Evolutionary conservation across 208 protist genomes (phyloP).

Genomic region (Trypanosoma lewisi): DNA sequence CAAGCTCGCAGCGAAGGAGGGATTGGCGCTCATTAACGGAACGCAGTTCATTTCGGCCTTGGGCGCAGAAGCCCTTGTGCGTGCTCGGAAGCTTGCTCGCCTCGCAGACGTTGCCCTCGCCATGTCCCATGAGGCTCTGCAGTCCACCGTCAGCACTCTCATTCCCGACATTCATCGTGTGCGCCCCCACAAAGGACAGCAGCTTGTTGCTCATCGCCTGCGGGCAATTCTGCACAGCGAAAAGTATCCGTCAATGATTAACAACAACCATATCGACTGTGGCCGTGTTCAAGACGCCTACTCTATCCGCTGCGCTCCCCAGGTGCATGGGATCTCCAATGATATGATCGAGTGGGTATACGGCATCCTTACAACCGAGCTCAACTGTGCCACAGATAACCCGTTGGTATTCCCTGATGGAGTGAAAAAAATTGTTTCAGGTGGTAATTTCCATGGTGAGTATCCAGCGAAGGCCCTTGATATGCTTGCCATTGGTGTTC

Average conservation of each 20-base stretch:
- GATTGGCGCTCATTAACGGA: slow-evolving; percentile 91
- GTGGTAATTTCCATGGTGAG: slow-evolving; percentile 93
- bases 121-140: slow-evolving; percentile 77
- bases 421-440: slow-evolving; percentile 49
- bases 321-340: slow-evolving; percentile 72
- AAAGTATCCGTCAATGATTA: slow-evolving; percentile 53
- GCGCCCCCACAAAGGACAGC: slow-evolving; percentile 43
- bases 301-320: slow-evolving; percentile 86
- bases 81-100: slow-evolving; percentile 24
- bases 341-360: slow-evolving; percentile 77
- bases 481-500: slow-evolving; percentile 49
- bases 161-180: slow-evolving; percentile 34
- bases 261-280: slow-evolving; percentile 48
- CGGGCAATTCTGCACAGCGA: slow-evolving; percentile 30
- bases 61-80: slow-evolving; percentile 53
- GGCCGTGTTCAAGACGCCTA: slow-evolving; percentile 87
- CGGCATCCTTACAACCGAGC: slow-evolving; percentile 67
- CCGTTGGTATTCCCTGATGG: slow-evolving; percentile 84
- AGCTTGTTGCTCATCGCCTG: slow-evolving; percentile 34
- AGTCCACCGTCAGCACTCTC: slow-evolving; percentile 51
- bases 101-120: slow-evolving; percentile 62
- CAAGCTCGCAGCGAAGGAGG: slow-evolving; percentile 65
- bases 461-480: slow-evolving; percentile 81
- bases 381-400: slow-evolving; percentile 92
- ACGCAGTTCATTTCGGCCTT: slow-evolving; percentile 88